Evolutionary conservation across 768 basidiomycete species (phyloP), one percentile per base, ranked within the genome.

Genomic region (Pleurotus tuber-regium): DNA sequence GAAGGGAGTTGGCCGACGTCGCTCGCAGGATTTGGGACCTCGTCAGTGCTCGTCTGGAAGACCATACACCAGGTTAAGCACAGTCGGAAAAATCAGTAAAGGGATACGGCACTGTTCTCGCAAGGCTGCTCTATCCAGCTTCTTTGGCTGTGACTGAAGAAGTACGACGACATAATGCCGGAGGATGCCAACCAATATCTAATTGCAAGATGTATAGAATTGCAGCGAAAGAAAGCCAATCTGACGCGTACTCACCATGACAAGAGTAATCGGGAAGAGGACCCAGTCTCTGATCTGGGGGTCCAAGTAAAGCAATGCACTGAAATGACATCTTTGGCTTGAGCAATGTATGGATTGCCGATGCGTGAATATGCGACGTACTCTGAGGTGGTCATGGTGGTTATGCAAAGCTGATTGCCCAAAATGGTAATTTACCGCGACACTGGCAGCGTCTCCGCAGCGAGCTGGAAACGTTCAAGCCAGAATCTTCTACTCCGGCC

Each of bases 251-350:
- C 82, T 61, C 56, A 92, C 95, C 94, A 97, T 97, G 65, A 98
- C 93, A 55, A 97, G 75, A 46, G 94, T 98, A 70, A 98, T 97
- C 48, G 95, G 95, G 71, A 98, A 93, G 53, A 98, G 71, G 38
- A 98, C 86, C 89, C 87, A 91, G 64, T 89, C 92, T 60, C 94
- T 84, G 67, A 98, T 98, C 70, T 94, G 91, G 36, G 94, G 95
- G 73, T 98, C 94, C 42, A 98, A 84, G 70, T 93, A 82, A 54
- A 82, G 68, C 31, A 79, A 79, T 11, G 74, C 71, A 41, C 78
- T 82, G 55, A n/a, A n/a, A n/a, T n/a, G 12, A 57, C 21, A 40
- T 18, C 25, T 19, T 7, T 18, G 23, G 19, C 7, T 1, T 6
- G 30, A 26, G 8, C 26, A 35, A 10, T 40, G 31, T 25, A 18